Conservation (phyloP, 83 land plant species). For the Diphasiastrum complanatum region DNA sequence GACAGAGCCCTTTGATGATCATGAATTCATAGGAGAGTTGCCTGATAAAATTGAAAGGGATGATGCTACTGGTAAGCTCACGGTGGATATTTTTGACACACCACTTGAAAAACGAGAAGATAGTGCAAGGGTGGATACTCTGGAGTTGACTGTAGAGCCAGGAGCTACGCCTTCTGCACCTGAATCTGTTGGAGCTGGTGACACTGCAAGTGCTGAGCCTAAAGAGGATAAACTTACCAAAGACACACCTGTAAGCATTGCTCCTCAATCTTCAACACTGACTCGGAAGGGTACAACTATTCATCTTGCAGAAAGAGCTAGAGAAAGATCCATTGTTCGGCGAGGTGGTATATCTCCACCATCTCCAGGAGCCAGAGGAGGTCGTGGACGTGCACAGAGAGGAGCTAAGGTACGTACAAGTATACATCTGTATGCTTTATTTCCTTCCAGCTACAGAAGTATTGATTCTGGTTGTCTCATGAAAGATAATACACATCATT, state of each 20-base stretch:
- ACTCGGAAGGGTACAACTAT: slow-evolving; percentile 20
- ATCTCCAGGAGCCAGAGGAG: slow-evolving; percentile 25
- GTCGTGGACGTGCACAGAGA: no score
- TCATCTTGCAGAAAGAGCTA: slow-evolving; percentile 28
- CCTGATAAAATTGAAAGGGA: not conserved
- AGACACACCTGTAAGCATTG: no score
- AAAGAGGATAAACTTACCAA: no score
- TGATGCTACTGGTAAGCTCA: not conserved
- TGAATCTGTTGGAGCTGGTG: not conserved
- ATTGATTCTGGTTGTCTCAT: no score
- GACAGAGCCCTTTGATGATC: not conserved
- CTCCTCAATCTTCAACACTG: no score
- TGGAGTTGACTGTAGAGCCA: not conserved
- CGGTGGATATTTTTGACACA: not conserved
- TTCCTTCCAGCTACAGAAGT: no score
- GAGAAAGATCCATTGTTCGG: slow-evolving; percentile 24
- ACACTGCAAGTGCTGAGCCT: not conserved
- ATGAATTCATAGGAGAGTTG: not conserved
- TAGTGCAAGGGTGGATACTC: not conserved
- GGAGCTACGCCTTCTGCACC: not conserved
- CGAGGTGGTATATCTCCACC: slow-evolving; percentile 18
- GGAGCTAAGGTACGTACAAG: no score
- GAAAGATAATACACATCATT: no score
- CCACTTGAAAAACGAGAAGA: not conserved
- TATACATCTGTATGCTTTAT: no score